Evolutionary conservation across 225 moss, liverwort and hornwort genomes (phyloP).

Genomic region (Antitrichia curtipendula): DNA sequence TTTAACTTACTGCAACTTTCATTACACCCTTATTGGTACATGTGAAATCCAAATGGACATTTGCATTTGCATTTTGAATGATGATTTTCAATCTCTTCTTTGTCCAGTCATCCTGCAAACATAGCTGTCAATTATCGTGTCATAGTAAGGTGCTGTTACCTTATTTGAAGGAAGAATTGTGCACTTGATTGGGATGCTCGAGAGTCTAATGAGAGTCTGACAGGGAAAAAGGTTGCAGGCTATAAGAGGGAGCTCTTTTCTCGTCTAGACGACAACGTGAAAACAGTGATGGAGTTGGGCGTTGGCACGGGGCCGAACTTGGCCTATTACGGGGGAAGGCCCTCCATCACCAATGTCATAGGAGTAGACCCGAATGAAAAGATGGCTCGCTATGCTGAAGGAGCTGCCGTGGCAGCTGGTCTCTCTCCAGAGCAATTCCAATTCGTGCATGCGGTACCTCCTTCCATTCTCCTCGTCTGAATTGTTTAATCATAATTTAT

Average conservation of each 20-base stretch:
- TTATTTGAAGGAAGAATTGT: not conserved
- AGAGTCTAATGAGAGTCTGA: not conserved
- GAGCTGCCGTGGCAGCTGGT: conserved; percentile 50
- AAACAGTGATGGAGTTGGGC: conserved; percentile 67
- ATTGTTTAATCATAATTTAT: not conserved
- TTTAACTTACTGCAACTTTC: not conserved
- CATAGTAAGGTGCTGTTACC: not conserved
- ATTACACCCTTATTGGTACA: no score
- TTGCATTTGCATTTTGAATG: not conserved
- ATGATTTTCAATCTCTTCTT: not conserved
- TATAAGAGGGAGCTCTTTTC: conserved; percentile 71
- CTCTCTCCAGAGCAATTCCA: conserved; percentile 56
- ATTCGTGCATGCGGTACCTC: conserved; percentile 63
- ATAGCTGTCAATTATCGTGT: not conserved
- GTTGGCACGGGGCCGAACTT: conserved; percentile 89
- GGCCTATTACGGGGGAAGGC: conserved; percentile 49
- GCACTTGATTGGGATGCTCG: not conserved
- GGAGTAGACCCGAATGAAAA: conserved; percentile 85
- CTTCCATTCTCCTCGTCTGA: not conserved
- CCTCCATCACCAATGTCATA: conserved; percentile 40
- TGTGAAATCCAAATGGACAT: not conserved
- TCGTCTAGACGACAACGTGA: conserved; percentile 36
- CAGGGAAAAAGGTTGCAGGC: conserved; percentile 46
- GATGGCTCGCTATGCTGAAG: conserved; percentile 69
- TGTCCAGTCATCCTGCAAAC: not conserved